Percentiles rank a stretch among this genome's conserved stretches.
phyloP scores from a whole-genome alignment of 108 stramenopile species.

The Hondaea fermentalgiana region DNA sequence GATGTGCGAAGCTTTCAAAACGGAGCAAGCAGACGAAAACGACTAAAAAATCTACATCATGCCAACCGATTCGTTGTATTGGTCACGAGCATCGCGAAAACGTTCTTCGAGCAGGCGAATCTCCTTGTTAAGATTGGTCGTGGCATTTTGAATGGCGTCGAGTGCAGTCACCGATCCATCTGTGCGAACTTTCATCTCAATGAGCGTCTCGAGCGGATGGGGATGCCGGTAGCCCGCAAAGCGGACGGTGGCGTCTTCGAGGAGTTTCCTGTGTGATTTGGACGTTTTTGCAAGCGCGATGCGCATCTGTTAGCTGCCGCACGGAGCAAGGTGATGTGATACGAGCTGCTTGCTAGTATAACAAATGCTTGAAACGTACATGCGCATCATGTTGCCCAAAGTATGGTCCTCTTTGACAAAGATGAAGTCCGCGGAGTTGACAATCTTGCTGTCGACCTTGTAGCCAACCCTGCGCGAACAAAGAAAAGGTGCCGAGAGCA shows the following conservation, averaged over 20 bases:
- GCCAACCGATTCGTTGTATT: not conserved
- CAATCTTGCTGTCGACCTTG: not conserved
- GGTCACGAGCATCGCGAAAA: not conserved
- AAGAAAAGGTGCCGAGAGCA: no score
- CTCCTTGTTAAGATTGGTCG: not conserved
- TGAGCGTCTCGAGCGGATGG: not conserved
- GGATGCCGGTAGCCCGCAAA: slow-evolving; percentile 10
- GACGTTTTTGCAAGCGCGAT: no score
- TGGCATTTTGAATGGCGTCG: not conserved
- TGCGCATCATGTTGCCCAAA: not conserved
- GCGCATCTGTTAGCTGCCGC: no score
- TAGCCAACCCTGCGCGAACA: not conserved
- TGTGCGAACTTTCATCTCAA: slow-evolving; percentile 1
- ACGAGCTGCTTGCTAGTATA: no score
- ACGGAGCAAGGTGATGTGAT: no score
- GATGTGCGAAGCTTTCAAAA: no score
- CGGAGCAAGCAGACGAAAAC: no score
- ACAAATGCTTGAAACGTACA: not conserved
- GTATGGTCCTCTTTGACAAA: slow-evolving; percentile 6
- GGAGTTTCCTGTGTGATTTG: not conserved
- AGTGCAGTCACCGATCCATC: not conserved
- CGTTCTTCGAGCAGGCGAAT: not conserved
- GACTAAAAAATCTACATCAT: no score
- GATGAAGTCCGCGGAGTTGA: slow-evolving; percentile 12
- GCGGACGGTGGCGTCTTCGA: not conserved